phyloP scores from a whole-genome alignment of 116 monocot species.

The Cymodocea nodosa region DNA sequence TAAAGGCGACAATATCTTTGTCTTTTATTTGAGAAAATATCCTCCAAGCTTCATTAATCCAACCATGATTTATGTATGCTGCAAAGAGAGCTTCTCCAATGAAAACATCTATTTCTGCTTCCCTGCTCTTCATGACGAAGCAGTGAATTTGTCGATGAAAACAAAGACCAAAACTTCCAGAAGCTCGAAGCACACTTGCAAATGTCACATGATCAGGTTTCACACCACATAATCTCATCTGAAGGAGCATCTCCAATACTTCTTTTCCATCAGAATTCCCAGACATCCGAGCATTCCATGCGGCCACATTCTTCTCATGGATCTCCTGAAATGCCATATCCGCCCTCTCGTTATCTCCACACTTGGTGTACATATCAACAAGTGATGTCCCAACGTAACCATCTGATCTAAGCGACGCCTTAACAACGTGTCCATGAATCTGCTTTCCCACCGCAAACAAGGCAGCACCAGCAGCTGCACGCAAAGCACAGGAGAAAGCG shows the following conservation, averaged over 20 bases:
- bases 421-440: constrained; percentile 28
- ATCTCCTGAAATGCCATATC: constrained; percentile 22
- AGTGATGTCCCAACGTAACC: constrained; percentile 34
- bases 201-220: constrained; percentile 33
- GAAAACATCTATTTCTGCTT: constrained; percentile 23
- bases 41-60: constrained; percentile 24
- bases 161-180: constrained; percentile 7
- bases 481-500: constrained; percentile 23
- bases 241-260: constrained; percentile 14
- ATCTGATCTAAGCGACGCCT: constrained; percentile 27
- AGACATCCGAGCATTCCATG: constrained; percentile 44
- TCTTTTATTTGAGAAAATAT: constrained; percentile 26
- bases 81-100: constrained; percentile 33
- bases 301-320: constrained; percentile 23
- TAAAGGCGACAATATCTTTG: constrained; percentile 38
- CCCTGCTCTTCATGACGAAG: constrained; percentile 23
- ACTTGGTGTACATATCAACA: constrained; percentile 45
- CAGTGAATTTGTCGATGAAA: constrained; percentile 28
- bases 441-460: constrained; percentile 17
- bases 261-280: constrained; percentile 20
- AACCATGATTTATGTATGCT: constrained; percentile 23
- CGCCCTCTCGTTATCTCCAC: constrained; percentile 22
- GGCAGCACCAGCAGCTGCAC: constrained; percentile 15
- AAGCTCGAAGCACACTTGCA: constrained; percentile 33
- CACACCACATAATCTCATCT: constrained; percentile 23